Conservation (phyloP, 768 basidiomycete species). For the Agaricus blazei region DNA sequence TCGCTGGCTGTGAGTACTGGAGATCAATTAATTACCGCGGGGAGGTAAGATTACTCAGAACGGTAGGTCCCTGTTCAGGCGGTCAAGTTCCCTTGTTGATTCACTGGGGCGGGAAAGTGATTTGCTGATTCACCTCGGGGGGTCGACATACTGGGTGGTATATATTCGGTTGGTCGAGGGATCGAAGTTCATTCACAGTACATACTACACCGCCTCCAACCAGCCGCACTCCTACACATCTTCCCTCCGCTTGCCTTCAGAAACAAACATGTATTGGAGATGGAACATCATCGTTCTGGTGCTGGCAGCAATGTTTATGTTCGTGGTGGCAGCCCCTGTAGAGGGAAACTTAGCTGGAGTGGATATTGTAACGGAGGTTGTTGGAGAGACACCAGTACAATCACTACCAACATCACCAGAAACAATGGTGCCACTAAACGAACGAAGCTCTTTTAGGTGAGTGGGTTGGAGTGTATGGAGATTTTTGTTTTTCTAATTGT, state of each 20-base stretch:
- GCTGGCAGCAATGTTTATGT: conserved; percentile 1
- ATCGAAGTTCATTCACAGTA: not conserved
- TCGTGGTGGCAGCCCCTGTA: conserved; percentile 8
- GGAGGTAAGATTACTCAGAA: not conserved
- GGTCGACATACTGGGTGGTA: not conserved
- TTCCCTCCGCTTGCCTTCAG: too few species aligned
- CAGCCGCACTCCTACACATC: not conserved
- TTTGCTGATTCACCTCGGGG: not conserved
- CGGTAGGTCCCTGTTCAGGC: not conserved
- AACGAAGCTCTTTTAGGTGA: not conserved
- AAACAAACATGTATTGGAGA: conserved; percentile 9
- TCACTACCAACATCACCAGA: not conserved
- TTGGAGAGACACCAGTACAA: not conserved
- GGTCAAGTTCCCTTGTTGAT: not conserved
- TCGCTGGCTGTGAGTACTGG: not conserved
- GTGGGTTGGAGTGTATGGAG: not conserved
- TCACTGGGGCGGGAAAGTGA: not conserved
- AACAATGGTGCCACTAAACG: not conserved
- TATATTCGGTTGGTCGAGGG: not conserved
- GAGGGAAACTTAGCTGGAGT: not conserved
- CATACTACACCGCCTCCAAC: not conserved
- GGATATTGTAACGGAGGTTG: not conserved
- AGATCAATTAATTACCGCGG: conserved; percentile 6
- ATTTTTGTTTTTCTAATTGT: not conserved
- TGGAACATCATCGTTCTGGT: conserved; percentile 5